phyloP scores from a whole-genome alignment of 805 yeast genomes.

The Saturnispora zaruensis region DNA sequence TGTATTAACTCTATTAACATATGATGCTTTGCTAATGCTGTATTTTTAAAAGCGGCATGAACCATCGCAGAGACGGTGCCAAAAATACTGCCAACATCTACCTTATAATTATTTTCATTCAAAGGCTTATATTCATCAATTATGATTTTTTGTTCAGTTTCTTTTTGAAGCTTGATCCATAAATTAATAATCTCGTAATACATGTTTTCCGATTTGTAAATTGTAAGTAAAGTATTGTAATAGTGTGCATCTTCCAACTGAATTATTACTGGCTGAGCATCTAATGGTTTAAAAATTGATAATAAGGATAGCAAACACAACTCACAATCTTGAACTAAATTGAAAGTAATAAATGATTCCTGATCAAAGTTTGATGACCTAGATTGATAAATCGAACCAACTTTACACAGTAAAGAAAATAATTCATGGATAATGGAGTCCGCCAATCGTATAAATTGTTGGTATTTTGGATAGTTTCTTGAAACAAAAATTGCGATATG shows the following conservation, averaged over 20 bases:
- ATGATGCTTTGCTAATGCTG: constrained; percentile 12
- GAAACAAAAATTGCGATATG: constrained; percentile 64
- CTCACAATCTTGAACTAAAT: constrained; percentile 44
- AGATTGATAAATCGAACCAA: background rate
- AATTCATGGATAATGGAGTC: constrained; percentile 46
- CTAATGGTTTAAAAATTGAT: constrained; percentile 54
- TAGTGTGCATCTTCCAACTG: constrained; percentile 48
- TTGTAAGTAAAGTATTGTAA: constrained; percentile 46
- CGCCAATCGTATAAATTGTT: constrained; percentile 70
- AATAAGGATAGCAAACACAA: constrained; percentile 66
- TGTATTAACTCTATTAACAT: constrained; percentile 23
- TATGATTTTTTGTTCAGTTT: constrained; percentile 1
- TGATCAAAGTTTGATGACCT: background rate
- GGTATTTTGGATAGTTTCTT: constrained; percentile 73
- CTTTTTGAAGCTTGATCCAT: constrained; percentile 33
- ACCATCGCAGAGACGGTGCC: constrained; percentile 26
- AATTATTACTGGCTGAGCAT: constrained; percentile 40
- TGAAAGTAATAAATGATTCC: constrained; percentile 22
- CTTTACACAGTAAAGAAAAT: constrained; percentile 40
- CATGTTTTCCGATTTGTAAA: constrained; percentile 47
- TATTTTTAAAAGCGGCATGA: constrained; percentile 18
- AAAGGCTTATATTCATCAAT: constrained; percentile 2
- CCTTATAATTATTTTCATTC: background rate
- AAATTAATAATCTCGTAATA: constrained; percentile 46
- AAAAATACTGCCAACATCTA: constrained; percentile 20